Base-by-base conservation (phyloP, 2,329 filamentous ascomycete species). In the Pyricularia sp. region DNA sequence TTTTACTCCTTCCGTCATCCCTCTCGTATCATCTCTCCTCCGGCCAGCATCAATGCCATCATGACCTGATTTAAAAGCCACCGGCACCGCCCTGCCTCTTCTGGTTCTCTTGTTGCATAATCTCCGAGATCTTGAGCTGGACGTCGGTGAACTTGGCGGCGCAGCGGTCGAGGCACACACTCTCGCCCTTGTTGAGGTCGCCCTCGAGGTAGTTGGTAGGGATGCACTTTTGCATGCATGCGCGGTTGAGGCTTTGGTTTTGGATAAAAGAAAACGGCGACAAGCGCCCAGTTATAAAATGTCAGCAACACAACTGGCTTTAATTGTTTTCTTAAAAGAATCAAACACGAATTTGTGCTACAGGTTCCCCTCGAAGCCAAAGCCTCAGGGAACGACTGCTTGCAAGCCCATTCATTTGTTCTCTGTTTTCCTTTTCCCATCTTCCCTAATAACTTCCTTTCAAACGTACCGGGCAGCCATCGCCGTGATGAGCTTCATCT, bases 121-220 rank as follows among this genome's bases (percentile, higher is more conserved):
- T 92, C 83, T 98, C 94, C 76, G 92, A 94, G 70, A 98, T 92
- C 85, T 97, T 98, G 85, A 97, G 89, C 80, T 97, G 97, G 77
- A 97, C 94, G 75, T 98, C 94, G 83, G 99, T 97, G 85, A 98
- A 99, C 85, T 99, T 99, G 78, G 92, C 87, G 70, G 96, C 92
- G 83, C 96, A 99, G 77, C 95, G 92, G 83, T 99, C 95, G 75
- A 99, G 89, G 84, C 96, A 99, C 75, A 99, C 95, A 74, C 91
- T 93, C 83, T 99, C 95, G 85, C 94, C 96, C 85, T 99, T 99
- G 88, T 97, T 97, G 77, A 99, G 89, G 75, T 99, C 94, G 79
- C 88, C 89, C 84, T 99, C 95, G 79, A 93, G 93, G 88, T 98
- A 99, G 76, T 94, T 89, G 77, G 84, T 85, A 71, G 94, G 94